Evolutionary conservation across 306 rosid species (phyloP), one percentile per base, ranked within the genome.

Genomic region (Acacia crassicarpa): DNA sequence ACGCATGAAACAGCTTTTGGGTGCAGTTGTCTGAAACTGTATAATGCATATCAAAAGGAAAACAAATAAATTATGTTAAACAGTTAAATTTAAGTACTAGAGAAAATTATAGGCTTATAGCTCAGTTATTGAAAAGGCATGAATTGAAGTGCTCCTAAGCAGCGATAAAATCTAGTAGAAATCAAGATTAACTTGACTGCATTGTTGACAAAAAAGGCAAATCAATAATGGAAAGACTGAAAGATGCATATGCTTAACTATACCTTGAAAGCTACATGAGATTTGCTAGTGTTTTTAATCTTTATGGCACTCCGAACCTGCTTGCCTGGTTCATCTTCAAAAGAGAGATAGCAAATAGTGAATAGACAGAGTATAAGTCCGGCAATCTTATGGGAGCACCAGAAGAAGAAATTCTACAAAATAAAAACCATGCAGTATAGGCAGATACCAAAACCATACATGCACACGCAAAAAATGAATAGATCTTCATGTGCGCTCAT

Each of bases 1-100:
- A 72, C 98, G 99, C 99, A 96, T 96, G 88, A 96, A 96, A 87
- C 99, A 96, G 82, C 99, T 96, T 85, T 96, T 96, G 11, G 99
- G 99, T 32, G 98, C 94, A 82, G 99, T 96, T 38, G 99, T 96
- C 94, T 96, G 99, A 82, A 96, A 96, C 99, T 96, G 67, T 72
- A 79, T 25, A 1, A 73, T 38, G 9, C 76, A 75, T 19, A 70
- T 62, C 15, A 58, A 73, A 78, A 46, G 78, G 30, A 67, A 6
- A 85, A 67, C 68, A 78, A 69, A 20, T 32, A 83, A 82, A 74
- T 41, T 78, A 74, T 63, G 75, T 85, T 66, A 88, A 78, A 48
- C 56, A 65, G 56, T 61, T 71, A 56, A 71, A 48, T 38, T 72
- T 43, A 14, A 16, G 19, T 12, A 51, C 56, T 67, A n/a, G 40